Base-by-base conservation (phyloP, 225 moss, liverwort and hornwort species). In the Pseudisothecium myosuroides region DNA sequence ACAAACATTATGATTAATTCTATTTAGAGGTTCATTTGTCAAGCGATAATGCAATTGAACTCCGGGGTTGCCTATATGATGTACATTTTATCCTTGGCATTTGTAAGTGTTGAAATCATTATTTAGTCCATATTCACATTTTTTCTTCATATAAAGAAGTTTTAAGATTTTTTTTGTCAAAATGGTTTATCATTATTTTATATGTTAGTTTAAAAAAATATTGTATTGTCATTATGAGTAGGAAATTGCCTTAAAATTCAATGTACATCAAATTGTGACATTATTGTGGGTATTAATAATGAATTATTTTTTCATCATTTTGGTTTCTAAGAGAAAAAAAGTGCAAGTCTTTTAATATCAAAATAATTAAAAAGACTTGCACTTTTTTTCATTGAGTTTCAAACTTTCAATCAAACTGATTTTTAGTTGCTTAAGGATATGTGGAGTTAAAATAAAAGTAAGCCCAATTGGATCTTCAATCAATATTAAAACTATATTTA, bases 11-110 rank as follows among this genome's bases (percentile, higher is more conserved):
- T n/a, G n/a, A n/a, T n/a, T n/a, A n/a, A n/a, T n/a, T n/a, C n/a
- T n/a, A 7, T 49, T 4, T 47, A 49, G 32, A 32, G 8, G 75
- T 20, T 75, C 2, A 20, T 32, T 19, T 32, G 41, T 26, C 3
- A 71, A 26, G 24, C 8, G 1, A 14, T 41, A 14, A 45, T 75
- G 7, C 12, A 32, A 50, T 12, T 50, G 20, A 32, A 50, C n/a
- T n/a, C n/a, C n/a, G 0, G 19, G 0, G 2, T 32, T 0, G 0
- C 2, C 4, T 75, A 19, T 4, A 47, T 18, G 6, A 45, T 10
- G 4, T 29, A 17, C 4, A 1, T 47, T 43, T 29, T 29, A 18
- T 29, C 6, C 1, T 47, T 29, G 18, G 18, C 47, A 74, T 74
- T 74, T 74, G 47, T 31, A 31, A 47, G 31, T 1, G 0, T 7